These are phyloP conservation scores for Tillandsia fasciculata DNA, from an alignment of 176 grass and related monocot species.

Conservation along the genomic window DNA sequence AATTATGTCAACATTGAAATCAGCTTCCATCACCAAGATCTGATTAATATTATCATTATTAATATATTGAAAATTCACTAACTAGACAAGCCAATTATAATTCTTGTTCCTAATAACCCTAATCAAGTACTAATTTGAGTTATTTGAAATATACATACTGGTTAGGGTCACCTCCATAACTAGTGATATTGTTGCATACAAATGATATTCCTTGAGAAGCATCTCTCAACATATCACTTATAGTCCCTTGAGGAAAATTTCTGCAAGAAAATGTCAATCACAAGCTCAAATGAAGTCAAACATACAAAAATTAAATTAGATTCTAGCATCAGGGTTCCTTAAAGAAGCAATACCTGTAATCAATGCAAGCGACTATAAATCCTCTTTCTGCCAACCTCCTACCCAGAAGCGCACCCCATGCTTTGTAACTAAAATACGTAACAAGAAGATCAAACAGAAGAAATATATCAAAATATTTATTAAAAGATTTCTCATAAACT, in stretches of 20 bases:
- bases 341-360: conserved; percentile 69
- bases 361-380: conserved; percentile 97
- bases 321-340: background rate
- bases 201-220: conserved; percentile 95
- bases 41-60: too few relatives aligned
- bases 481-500: background rate
- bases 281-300: background rate
- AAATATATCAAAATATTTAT: background rate
- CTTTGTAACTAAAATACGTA: conserved; percentile 68
- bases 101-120: background rate
- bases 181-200: conserved; percentile 75
- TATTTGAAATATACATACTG: conserved; percentile 32
- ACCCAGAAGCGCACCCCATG: conserved; percentile 92
- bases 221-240: conserved; percentile 92
- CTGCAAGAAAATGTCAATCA: conserved; percentile 22
- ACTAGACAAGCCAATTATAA: background rate
- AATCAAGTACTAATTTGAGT: conserved; percentile 8
- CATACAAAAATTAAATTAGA: background rate
- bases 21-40: too few relatives aligned
- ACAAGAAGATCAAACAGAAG: conserved; percentile 10
- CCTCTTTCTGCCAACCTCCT: conserved; percentile 84
- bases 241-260: conserved; percentile 97
- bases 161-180: conserved; percentile 88
- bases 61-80: too few relatives aligned
- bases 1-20: too few relatives aligned